These are phyloP conservation scores for Chloranthus sessilifolius DNA, from an alignment of 164 flowering plant genomes.

Conservation along the genomic window DNA sequence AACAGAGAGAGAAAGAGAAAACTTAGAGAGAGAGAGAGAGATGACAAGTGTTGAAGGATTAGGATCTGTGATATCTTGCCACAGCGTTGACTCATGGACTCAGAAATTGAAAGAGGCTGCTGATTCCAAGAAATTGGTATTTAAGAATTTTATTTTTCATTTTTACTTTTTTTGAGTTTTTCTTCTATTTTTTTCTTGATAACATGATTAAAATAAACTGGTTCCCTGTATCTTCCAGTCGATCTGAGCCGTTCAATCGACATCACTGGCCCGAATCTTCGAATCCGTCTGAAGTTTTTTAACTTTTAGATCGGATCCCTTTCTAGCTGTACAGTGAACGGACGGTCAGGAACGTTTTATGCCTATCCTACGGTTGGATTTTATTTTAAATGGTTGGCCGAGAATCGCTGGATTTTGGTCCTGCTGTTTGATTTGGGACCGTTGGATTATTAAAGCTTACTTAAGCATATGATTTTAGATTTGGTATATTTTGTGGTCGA, in stretches of 20 bases:
- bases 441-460: no score
- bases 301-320: neutral
- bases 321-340: neutral
- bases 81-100: slow-evolving; percentile 8
- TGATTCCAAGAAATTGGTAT: slow-evolving; percentile 12
- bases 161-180: neutral
- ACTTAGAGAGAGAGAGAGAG: neutral
- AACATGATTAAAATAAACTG: neutral
- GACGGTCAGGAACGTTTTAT: no score
- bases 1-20: neutral
- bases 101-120: neutral
- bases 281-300: neutral
- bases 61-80: slow-evolving; percentile 13
- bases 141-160: no score
- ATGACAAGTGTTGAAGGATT: slow-evolving; percentile 7
- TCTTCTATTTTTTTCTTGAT: neutral
- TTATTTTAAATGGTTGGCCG: no score
- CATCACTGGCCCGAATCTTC: neutral
- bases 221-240: neutral
- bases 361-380: no score
- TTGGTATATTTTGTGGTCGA: no score
- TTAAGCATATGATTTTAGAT: no score
- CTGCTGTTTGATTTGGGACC: no score
- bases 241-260: neutral
- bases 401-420: no score